These are phyloP conservation scores for Solanum appendiculatum DNA, from an alignment of 257 asterid species.

Conservation along the genomic window DNA sequence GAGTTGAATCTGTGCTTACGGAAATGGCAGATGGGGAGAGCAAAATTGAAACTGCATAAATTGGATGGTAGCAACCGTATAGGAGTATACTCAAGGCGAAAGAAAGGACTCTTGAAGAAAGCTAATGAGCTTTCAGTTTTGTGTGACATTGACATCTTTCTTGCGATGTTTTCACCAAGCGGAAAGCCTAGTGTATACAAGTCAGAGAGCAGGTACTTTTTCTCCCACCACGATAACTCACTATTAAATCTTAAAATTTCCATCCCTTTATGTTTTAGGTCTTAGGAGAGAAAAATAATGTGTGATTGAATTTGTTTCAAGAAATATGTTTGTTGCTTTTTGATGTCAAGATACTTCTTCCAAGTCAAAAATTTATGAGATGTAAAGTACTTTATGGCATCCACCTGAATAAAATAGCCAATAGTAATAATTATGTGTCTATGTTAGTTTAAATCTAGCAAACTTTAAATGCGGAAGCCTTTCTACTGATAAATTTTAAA, in stretches of 20 bases:
- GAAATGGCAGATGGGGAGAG: constrained; percentile 3
- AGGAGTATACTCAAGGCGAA: constrained; percentile 2
- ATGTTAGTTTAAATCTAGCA: not conserved
- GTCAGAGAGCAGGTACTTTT: not conserved
- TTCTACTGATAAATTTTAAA: not conserved
- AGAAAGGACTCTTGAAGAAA: constrained; percentile 9
- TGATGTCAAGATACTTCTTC: not conserved
- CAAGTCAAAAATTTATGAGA: not conserved
- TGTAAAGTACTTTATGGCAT: not conserved
- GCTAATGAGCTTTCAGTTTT: constrained; percentile 4
- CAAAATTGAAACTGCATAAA: not conserved
- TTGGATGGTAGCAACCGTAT: not conserved
- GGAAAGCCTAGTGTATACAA: constrained; percentile 8
- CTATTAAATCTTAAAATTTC: not conserved
- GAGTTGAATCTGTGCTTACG: not conserved
- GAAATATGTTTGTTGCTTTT: not conserved
- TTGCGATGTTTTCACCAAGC: not conserved
- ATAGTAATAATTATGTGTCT: not conserved
- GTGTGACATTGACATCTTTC: constrained; percentile 1
- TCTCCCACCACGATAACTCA: not conserved
- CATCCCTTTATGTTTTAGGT: not conserved
- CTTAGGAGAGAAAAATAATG: not conserved
- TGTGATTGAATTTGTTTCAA: not conserved
- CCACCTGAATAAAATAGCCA: not conserved
- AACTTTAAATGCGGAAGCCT: not conserved